Percentiles rank a stretch among this genome's conserved stretches.
Conservation (phyloP, 169 alveolate species). For the Cryptosporidium tyzzeri region DNA sequence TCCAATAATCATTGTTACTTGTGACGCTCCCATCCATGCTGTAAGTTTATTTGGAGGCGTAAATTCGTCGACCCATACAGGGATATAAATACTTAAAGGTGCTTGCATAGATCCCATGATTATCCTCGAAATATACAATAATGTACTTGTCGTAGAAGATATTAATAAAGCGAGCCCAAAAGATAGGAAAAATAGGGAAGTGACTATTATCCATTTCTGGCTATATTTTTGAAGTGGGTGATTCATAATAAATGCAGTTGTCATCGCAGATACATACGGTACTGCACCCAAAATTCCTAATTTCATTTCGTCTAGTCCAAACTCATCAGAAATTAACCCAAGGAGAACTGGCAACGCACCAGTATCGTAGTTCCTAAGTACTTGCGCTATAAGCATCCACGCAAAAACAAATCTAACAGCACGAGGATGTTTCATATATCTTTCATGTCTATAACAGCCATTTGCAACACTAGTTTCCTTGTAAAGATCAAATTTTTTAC, state of each 20-base stretch:
- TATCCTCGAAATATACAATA: slow-evolving; percentile 51
- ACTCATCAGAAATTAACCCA: slow-evolving; percentile 65
- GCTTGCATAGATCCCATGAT: slow-evolving; percentile 76
- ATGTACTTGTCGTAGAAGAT: slow-evolving; percentile 57
- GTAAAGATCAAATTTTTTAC: neutral
- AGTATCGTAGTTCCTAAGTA: slow-evolving; percentile 64
- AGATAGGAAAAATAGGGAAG: slow-evolving; percentile 46
- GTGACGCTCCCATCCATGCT: slow-evolving; percentile 76
- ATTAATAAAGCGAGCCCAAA: slow-evolving; percentile 49
- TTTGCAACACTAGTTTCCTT: neutral
- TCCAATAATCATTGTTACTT: slow-evolving; percentile 68
- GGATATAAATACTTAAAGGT: slow-evolving; percentile 71
- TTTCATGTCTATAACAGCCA: slow-evolving; percentile 25
- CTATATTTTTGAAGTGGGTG: slow-evolving; percentile 66
- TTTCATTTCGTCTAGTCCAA: slow-evolving; percentile 60
- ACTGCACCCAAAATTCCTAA: slow-evolving; percentile 72
- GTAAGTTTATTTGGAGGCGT: slow-evolving; percentile 70
- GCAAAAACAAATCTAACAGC: slow-evolving; percentile 70
- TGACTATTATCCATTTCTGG: slow-evolving; percentile 67
- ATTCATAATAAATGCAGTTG: slow-evolving; percentile 67
- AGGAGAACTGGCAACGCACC: slow-evolving; percentile 74
- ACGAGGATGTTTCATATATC: slow-evolving; percentile 57
- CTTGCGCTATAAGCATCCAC: slow-evolving; percentile 65
- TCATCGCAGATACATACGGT: slow-evolving; percentile 73
- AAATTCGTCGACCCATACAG: slow-evolving; percentile 74